phyloP scores from a whole-genome alignment of 1,284 basidiomycete species.

The Kwoniella shivajii region DNA sequence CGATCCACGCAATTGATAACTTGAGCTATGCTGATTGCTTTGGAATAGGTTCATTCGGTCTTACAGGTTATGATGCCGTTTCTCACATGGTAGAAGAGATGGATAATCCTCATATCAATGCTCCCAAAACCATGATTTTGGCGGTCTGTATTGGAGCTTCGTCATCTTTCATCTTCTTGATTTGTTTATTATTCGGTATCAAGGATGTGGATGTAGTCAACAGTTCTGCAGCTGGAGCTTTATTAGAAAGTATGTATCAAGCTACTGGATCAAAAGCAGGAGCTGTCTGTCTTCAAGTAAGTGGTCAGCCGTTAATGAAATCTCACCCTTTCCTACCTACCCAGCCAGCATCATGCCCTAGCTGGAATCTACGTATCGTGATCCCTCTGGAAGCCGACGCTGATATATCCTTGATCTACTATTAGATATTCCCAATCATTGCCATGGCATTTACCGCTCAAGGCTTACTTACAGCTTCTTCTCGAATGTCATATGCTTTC shows the following conservation, averaged over 20 bases:
- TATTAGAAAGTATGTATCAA: slow-evolving; percentile 68
- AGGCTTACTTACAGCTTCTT: slow-evolving; percentile 65
- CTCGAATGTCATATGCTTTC: slow-evolving; percentile 69
- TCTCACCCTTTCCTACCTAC: neutral
- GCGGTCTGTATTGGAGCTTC: slow-evolving; percentile 66
- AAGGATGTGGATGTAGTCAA: slow-evolving; percentile 63
- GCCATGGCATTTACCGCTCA: slow-evolving; percentile 51
- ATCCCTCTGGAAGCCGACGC: neutral
- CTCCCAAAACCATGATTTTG: slow-evolving; percentile 58
- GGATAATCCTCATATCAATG: slow-evolving; percentile 48
- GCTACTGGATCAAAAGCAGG: slow-evolving; percentile 64
- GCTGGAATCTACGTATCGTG: no score
- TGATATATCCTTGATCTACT: no score
- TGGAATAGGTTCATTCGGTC: slow-evolving; percentile 44
- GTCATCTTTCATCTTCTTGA: slow-evolving; percentile 64
- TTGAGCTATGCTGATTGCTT: slow-evolving; percentile 8
- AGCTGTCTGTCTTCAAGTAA: slow-evolving; percentile 60
- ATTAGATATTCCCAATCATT: slow-evolving; percentile 54
- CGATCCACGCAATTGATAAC: slow-evolving; percentile 1
- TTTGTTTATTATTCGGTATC: slow-evolving; percentile 70
- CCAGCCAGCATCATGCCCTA: no score
- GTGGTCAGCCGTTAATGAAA: neutral
- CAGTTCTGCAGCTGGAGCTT: slow-evolving; percentile 63
- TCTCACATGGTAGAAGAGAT: slow-evolving; percentile 49
- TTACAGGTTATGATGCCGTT: slow-evolving; percentile 51